Base-by-base conservation (phyloP, 2,329 filamentous ascomycete genomes). In the Pezicula rhizophila region DNA sequence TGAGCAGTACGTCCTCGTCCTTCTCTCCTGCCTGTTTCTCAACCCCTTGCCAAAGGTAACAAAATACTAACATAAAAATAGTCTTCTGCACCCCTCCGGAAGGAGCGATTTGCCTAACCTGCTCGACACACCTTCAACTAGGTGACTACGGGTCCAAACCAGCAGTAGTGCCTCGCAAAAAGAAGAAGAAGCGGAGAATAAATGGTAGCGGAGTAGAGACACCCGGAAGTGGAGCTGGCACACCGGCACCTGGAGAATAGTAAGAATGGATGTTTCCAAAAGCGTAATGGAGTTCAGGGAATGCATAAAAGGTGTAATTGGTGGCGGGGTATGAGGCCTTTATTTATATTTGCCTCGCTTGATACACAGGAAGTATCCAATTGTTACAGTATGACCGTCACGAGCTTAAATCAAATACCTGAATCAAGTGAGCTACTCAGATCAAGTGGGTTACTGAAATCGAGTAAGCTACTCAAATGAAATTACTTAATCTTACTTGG, bases 51-150 rank as follows among this genome's bases (percentile, higher is more conserved):
- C 41, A 31, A 31, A 10, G 28, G 11, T 2, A 31, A 31, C 8
- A 31, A 31, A 31, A 31, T 51, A 40, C 52, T 60, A 42, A 61
- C 42, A 31, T 43, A 14, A 11, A 26, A 33, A 37, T 42, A 73
- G 70, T 95, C 60, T 96, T 95, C 66, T 96, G 90, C 70, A 73
- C 78, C 40, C 76, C 79, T 25, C 71, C 79, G 1, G 71, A 75
- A 52, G 78, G 80, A 45, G 81, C 80, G 2, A 79, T 84, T 55
- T 96, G 90, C 65, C 71, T 93, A 54, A 95, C 89, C 0, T 96
- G 90, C 65, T 89, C 87, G 2, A 92, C 87, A 3, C 80, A 82
- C 60, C 73, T 96, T 26, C 76, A 82, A n/a, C 70, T 91, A n/a
- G 85, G 85, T 0, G 79, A 79, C 50, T 90, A 90, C 60, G 87